These are phyloP conservation scores for Talaromyces stipitatus DNA, from an alignment of 495 filamentous ascomycete species.

Conservation along the genomic window DNA sequence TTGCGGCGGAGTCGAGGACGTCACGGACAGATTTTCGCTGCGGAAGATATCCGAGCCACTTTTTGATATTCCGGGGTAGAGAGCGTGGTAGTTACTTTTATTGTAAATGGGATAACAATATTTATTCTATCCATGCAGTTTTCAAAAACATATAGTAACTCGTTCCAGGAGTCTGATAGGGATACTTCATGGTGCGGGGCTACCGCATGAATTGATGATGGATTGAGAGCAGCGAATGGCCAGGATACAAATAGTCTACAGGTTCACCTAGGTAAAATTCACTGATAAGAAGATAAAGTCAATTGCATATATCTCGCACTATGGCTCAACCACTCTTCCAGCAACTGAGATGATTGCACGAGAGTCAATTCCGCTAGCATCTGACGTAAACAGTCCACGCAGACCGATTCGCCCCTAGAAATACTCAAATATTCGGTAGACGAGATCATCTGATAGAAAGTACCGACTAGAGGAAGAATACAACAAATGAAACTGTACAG, in stretches of 20 bases:
- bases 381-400: background rate
- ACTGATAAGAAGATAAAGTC: background rate
- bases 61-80: background rate
- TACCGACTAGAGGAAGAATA: background rate
- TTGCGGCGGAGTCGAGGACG: constrained; percentile 1
- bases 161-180: background rate
- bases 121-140: too few relatives aligned
- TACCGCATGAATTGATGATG: background rate
- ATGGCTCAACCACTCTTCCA: background rate
- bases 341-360: background rate
- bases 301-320: background rate
- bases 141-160: too few relatives aligned
- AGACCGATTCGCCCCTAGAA: background rate
- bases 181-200: background rate
- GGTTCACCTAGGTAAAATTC: too few relatives aligned
- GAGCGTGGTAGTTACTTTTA: too few relatives aligned
- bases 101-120: too few relatives aligned
- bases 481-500: background rate
- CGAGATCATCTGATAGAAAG: background rate
- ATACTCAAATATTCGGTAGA: background rate
- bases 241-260: too few relatives aligned
- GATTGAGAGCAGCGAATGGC: too few relatives aligned
- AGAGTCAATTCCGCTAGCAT: background rate
- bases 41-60: background rate
- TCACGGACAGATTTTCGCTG: background rate